Conservation (phyloP, 2,329 filamentous ascomycete species). For the Diaporthe humulicola region DNA sequence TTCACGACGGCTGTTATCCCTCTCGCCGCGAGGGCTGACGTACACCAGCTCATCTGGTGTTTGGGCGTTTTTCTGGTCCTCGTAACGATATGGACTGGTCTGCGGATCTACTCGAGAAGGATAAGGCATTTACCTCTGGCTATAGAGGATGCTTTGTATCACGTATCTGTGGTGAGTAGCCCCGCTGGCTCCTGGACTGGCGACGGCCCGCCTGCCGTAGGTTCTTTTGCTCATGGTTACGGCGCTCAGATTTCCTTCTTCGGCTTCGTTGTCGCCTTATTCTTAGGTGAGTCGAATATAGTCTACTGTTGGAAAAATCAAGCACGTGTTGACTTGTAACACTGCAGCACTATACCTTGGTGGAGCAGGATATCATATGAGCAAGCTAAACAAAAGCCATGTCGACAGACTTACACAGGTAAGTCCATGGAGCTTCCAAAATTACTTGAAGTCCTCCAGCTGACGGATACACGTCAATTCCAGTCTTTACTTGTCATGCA, state of each 20-base stretch:
- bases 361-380: constrained; percentile 34
- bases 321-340: neutral
- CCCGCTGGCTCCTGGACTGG: neutral
- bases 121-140: constrained; percentile 24
- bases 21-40: constrained; percentile 10
- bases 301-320: neutral
- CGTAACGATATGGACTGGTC: constrained; percentile 29
- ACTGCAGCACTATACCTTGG: constrained; percentile 14
- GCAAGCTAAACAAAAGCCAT: constrained; percentile 20
- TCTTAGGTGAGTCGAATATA: neutral
- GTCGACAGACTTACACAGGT: constrained; percentile 36
- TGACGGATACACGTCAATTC: neutral
- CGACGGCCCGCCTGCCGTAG: no score
- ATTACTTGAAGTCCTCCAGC: neutral
- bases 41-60: constrained; percentile 33
- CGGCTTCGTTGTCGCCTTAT: constrained; percentile 31
- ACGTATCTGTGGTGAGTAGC: constrained; percentile 9
- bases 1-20: constrained; percentile 25
- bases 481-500: constrained; percentile 35
- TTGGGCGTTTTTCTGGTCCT: constrained; percentile 25
- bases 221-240: neutral
- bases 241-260: constrained; percentile 7
- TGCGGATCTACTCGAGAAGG: constrained; percentile 34
- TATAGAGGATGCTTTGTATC: constrained; percentile 30
- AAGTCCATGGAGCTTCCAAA: neutral